These are phyloP conservation scores for Hyphodiscus sp. DNA, from an alignment of 2,329 filamentous ascomycete species.

Conservation along the genomic window DNA sequence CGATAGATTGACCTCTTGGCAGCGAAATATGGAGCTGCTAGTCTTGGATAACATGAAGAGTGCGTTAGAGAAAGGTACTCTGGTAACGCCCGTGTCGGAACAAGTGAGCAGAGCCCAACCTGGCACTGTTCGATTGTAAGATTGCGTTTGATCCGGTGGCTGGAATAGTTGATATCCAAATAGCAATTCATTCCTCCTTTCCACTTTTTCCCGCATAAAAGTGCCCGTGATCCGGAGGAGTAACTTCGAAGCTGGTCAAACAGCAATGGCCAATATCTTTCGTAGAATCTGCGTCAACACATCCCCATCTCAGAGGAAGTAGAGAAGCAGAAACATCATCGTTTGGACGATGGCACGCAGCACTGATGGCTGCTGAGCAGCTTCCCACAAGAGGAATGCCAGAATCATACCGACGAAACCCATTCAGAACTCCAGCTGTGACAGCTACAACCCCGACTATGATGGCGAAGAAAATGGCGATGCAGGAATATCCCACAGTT, in stretches of 20 bases:
- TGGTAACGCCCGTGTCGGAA: constrained; percentile 65
- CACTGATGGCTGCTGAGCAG: background rate
- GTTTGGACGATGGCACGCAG: background rate
- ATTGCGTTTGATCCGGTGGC: background rate
- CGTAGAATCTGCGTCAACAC: background rate
- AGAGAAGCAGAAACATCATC: background rate
- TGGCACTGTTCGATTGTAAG: constrained; percentile 3
- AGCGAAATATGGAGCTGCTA: constrained; percentile 65
- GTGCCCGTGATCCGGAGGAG: background rate
- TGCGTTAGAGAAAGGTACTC: constrained; percentile 52
- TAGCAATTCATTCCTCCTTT: background rate
- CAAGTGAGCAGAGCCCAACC: constrained; percentile 38
- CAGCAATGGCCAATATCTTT: background rate
- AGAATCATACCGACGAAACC: background rate
- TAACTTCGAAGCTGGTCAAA: background rate
- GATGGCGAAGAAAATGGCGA: background rate
- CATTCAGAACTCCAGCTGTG: background rate
- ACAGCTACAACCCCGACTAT: background rate
- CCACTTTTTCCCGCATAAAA: background rate
- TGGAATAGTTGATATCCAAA: background rate
- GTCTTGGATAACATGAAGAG: constrained; percentile 62
- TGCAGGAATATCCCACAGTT: background rate
- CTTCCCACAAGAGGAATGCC: background rate
- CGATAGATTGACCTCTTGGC: constrained; percentile 2
- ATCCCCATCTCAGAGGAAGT: background rate